These are phyloP conservation scores for Cladosporium sphaerospermum DNA, from an alignment of 2,329 filamentous ascomycete genomes.

Conservation along the genomic window DNA sequence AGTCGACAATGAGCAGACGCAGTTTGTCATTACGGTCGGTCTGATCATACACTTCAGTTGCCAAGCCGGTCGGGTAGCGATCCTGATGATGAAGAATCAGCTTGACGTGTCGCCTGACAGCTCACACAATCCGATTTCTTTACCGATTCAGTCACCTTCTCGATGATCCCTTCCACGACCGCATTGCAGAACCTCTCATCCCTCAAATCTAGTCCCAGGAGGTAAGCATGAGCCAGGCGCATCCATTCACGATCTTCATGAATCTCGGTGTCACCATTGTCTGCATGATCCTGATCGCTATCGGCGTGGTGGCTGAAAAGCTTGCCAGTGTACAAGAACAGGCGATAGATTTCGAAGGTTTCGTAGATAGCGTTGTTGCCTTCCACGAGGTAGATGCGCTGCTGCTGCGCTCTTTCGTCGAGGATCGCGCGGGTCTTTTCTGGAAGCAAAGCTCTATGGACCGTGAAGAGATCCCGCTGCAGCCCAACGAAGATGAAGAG, in stretches of 20 bases:
- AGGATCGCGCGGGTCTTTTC: not conserved
- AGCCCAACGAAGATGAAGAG: slow-evolving; percentile 18
- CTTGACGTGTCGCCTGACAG: not conserved
- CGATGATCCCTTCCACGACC: slow-evolving; percentile 19
- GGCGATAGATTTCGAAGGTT: slow-evolving; percentile 18
- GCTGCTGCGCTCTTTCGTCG: not conserved
- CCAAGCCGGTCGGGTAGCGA: slow-evolving; percentile 18
- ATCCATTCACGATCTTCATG: slow-evolving; percentile 19
- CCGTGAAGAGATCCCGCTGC: slow-evolving; percentile 4
- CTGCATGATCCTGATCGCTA: slow-evolving; percentile 10
- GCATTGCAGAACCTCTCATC: slow-evolving; percentile 25
- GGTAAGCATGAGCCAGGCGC: slow-evolving; percentile 18
- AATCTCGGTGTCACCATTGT: not conserved
- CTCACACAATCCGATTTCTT: not conserved
- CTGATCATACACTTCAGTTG: slow-evolving; percentile 15
- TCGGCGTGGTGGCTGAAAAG: slow-evolving; percentile 2
- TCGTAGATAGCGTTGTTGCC: slow-evolving; percentile 5
- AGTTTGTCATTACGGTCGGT: slow-evolving; percentile 15
- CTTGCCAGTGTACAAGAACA: slow-evolving; percentile 20
- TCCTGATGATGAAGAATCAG: slow-evolving; percentile 8
- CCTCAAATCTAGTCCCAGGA: slow-evolving; percentile 19
- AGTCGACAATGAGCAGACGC: slow-evolving; percentile 18
- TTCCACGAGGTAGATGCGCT: slow-evolving; percentile 11
- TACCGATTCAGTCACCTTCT: slow-evolving; percentile 2
- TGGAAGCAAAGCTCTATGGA: slow-evolving; percentile 16